phyloP scores from a whole-genome alignment of 2,329 filamentous ascomycete genomes.

The Tympanopsis confertula region DNA sequence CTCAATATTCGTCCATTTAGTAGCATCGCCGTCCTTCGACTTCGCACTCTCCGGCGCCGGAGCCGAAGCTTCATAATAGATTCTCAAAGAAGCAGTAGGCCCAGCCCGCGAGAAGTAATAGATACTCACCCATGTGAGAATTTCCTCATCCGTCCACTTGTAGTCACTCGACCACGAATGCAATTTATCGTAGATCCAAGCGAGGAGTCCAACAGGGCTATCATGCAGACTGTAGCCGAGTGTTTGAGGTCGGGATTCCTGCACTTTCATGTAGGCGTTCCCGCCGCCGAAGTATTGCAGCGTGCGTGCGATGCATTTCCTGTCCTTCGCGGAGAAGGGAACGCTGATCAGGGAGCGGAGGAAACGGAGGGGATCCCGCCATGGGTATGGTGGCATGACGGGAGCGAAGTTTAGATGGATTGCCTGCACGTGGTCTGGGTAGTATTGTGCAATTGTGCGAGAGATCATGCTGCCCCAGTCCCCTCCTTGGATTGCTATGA shows the following conservation, averaged over 20 bases:
- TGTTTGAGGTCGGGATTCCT: constrained; percentile 13
- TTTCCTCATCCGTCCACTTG: constrained; percentile 68
- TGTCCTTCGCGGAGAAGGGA: constrained; percentile 7
- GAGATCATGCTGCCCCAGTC: constrained; percentile 1
- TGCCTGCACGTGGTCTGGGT: constrained; percentile 4
- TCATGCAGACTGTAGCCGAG: constrained; percentile 13
- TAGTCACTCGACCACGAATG: constrained; percentile 13
- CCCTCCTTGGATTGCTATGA: background rate
- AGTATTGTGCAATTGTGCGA: constrained; percentile 2
- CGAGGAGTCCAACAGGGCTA: constrained; percentile 14
- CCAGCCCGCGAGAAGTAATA: constrained; percentile 64
- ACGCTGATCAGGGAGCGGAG: constrained; percentile 2
- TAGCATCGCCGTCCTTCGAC: constrained; percentile 14
- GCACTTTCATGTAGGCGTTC: constrained; percentile 11
- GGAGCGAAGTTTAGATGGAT: constrained; percentile 5
- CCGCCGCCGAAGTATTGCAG: constrained; percentile 8
- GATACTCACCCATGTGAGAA: constrained; percentile 63
- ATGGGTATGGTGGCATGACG: constrained; percentile 3
- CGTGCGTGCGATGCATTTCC: constrained; percentile 5
- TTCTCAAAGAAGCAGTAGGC: constrained; percentile 52
- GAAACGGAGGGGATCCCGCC: constrained; percentile 5
- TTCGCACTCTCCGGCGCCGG: constrained; percentile 3
- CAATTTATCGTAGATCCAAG: constrained; percentile 19
- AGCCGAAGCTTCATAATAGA: constrained; percentile 56
- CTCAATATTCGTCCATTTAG: constrained; percentile 6